Evolutionary conservation across 345 rosid genomes (phyloP).

Genomic region (Reutealis trisperma): DNA sequence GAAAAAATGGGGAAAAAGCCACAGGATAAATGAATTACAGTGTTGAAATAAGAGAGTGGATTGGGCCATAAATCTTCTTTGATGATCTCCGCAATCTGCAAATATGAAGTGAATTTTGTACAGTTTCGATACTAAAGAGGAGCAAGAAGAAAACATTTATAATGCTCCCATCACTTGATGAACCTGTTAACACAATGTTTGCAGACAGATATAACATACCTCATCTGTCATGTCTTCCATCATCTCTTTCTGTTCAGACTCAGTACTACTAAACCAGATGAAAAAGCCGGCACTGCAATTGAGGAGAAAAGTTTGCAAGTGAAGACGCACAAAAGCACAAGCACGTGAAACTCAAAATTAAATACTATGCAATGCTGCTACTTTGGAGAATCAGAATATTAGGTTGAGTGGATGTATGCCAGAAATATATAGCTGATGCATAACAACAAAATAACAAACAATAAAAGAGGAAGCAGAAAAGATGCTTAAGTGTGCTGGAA

Average conservation of each 20-base stretch:
- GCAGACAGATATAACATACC: slow-evolving; percentile 39
- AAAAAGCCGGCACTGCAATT: slow-evolving; percentile 62
- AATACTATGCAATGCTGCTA: not conserved
- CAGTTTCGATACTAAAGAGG: slow-evolving; percentile 7
- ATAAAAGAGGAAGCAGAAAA: not conserved
- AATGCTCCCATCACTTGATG: not conserved
- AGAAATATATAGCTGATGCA: not conserved
- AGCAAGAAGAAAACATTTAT: not conserved
- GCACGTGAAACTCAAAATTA: not conserved
- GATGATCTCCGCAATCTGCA: slow-evolving; percentile 89
- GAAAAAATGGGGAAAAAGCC: slow-evolving; percentile 1
- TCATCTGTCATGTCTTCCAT: slow-evolving; percentile 75
- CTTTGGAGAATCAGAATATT: not conserved
- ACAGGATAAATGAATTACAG: slow-evolving; percentile 41
- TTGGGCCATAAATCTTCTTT: slow-evolving; percentile 96
- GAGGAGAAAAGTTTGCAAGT: not conserved
- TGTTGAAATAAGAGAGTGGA: slow-evolving; percentile 85
- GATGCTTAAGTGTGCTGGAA: not conserved
- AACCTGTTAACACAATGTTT: not conserved
- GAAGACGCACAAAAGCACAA: not conserved
- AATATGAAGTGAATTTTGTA: not conserved
- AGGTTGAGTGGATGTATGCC: not conserved
- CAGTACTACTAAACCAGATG: slow-evolving; percentile 70
- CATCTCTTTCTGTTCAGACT: slow-evolving; percentile 54
- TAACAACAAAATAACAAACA: not conserved